Base-by-base conservation (phyloP, 441 rosid genomes). In the Kokia cookei region DNA sequence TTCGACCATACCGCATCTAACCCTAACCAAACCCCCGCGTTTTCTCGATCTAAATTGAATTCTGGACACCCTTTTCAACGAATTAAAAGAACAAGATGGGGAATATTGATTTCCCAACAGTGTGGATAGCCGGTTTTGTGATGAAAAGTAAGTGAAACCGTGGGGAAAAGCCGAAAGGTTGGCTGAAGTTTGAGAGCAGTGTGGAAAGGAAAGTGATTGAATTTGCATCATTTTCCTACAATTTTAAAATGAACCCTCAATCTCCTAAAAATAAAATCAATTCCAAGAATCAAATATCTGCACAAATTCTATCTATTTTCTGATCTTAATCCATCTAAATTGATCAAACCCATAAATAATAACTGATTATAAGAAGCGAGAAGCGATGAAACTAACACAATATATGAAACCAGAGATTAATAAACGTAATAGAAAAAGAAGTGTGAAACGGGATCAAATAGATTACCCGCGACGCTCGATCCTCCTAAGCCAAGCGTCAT, bases 151-250 rank as follows among this genome's bases (percentile, higher is more conserved):
- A 22, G 74, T 54, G 22, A 3, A 48, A 68, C 71, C 3, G n/a
- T 3, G 70, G 75, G 71, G 19, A 65, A 74, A 72, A 29, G 53
- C 67, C 60, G 80, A 24, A 32, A 45, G 35, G 70, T 43, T 68
- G 64, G 72, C 58, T 2, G 62, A 65, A 27, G 72, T 1, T 45
- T 66, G 42, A 58, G 63, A 22, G 74, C 66, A 43, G 17, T 73
- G 76, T 61, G 75, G 50, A 22, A 67, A 24, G 11, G 80, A 35
- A 19, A 73, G 74, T n/a, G 35, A 60, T 17, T 80, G 83, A 72
- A 35, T 68, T 37, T 77, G 84, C 89, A 86, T 87, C 45, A 69
- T 69, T 71, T 71, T 43, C 37, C 61, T 17, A 8, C 10, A 50
- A 68, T 12, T 29, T 55, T 40, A n/a, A 68, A 24, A 50, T 50